Conservation (phyloP, 2,329 filamentous ascomycete genomes). For the Monosporascus sp. region DNA sequence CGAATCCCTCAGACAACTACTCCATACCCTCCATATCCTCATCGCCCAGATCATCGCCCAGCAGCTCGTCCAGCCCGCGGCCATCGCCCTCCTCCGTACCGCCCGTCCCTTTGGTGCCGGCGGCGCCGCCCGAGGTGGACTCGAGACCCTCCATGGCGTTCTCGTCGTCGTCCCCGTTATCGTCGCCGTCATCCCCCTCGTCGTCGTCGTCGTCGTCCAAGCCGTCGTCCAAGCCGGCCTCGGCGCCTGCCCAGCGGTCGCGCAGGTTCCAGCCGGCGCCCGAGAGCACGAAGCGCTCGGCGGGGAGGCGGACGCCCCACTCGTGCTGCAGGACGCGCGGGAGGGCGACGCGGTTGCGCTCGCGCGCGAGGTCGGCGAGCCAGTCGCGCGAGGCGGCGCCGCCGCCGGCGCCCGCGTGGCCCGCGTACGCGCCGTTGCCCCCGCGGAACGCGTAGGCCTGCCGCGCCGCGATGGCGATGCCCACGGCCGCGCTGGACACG, state of each 20-base stretch:
- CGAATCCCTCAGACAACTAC: not conserved
- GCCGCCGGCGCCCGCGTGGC: slow-evolving; percentile 44
- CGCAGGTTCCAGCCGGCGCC: slow-evolving; percentile 61
- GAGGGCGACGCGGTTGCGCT: slow-evolving; percentile 62
- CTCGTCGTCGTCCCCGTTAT: slow-evolving; percentile 32
- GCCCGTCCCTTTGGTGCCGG: slow-evolving; percentile 14
- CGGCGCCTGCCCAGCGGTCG: slow-evolving; percentile 50
- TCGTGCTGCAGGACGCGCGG: slow-evolving; percentile 59
- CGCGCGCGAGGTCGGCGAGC: slow-evolving; percentile 66
- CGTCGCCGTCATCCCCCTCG: slow-evolving; percentile 34
- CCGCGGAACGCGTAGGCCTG: slow-evolving; percentile 64
- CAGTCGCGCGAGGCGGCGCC: slow-evolving; percentile 74
- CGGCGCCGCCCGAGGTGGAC: slow-evolving; percentile 9
- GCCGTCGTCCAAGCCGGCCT: slow-evolving; percentile 35
- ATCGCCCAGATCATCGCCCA: slow-evolving; percentile 46
- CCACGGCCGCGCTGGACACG: slow-evolving; percentile 52
- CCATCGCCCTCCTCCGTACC: slow-evolving; percentile 42
- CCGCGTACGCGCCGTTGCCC: slow-evolving; percentile 40
- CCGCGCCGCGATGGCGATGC: slow-evolving; percentile 61
- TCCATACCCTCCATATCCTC: slow-evolving; percentile 48
- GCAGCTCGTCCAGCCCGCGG: slow-evolving; percentile 49
- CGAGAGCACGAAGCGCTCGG: slow-evolving; percentile 63
- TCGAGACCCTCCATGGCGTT: slow-evolving; percentile 48
- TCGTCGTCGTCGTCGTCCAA: slow-evolving; percentile 33
- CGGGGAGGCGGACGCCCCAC: slow-evolving; percentile 62